These are phyloP conservation scores for Sugiyamaella floridensis DNA, from an alignment of 805 yeast genomes.

Conservation along the genomic window DNA sequence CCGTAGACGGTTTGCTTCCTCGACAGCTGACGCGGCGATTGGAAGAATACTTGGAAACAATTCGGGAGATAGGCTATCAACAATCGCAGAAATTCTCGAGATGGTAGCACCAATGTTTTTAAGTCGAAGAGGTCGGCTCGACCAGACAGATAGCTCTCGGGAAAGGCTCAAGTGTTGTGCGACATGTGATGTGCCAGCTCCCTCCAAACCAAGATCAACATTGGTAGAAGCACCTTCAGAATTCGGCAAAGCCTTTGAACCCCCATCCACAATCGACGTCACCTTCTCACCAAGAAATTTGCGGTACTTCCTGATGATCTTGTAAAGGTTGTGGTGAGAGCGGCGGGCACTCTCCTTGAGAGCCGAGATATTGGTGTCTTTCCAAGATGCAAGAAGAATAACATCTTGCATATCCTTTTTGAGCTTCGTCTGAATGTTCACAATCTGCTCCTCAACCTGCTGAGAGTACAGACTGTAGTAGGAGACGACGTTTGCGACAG, in stretches of 20 bases:
- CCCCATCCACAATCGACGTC: constrained; percentile 45
- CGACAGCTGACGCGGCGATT: constrained; percentile 47
- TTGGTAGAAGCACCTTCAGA: not conserved
- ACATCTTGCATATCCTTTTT: constrained; percentile 81
- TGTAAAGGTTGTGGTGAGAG: constrained; percentile 80
- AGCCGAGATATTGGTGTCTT: constrained; percentile 90
- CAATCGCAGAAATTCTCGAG: constrained; percentile 50
- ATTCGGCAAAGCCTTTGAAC: not conserved
- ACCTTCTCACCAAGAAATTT: constrained; percentile 48
- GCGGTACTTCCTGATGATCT: constrained; percentile 76
- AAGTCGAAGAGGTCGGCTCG: constrained; percentile 49
- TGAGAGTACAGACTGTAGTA: constrained; percentile 64
- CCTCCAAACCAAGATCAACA: not conserved
- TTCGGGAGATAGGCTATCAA: constrained; percentile 30
- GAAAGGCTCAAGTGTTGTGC: not conserved
- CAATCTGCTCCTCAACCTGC: constrained; percentile 41
- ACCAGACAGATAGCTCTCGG: constrained; percentile 37
- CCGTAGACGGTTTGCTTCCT: constrained; percentile 55
- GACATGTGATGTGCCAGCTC: not conserved
- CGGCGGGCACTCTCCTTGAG: constrained; percentile 87
- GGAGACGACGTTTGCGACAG: constrained; percentile 50
- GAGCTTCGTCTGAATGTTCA: constrained; percentile 43
- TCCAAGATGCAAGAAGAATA: constrained; percentile 90
- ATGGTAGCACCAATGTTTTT: constrained; percentile 44
- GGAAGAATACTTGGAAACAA: constrained; percentile 45